Percentiles rank a stretch among this genome's conserved stretches.
phyloP scores from a whole-genome alignment of 371 early-diverging fungal species.

The Mucor ambiguus region DNA sequence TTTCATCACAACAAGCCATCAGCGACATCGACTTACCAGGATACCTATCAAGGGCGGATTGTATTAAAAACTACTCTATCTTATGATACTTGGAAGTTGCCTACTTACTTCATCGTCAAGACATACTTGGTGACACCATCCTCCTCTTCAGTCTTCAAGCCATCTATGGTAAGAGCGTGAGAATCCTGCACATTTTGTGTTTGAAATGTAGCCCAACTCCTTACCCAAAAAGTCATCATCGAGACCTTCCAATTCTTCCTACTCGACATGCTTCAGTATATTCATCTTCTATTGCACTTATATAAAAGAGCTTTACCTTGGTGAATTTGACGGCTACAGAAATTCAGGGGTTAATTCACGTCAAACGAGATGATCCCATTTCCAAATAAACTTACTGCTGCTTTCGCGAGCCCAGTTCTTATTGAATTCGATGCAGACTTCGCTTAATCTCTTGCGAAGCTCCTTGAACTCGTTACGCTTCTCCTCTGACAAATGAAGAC shows the following conservation, averaged over 20 bases:
- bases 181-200: background rate
- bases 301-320: slow-evolving; percentile 29
- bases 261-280: slow-evolving; percentile 13
- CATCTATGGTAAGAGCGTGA: slow-evolving; percentile 22
- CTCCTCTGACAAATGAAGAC: slow-evolving; percentile 66
- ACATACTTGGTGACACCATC: slow-evolving; percentile 67
- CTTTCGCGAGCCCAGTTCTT: slow-evolving; percentile 66
- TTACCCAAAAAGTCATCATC: slow-evolving; percentile 70
- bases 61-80: background rate
- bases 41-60: slow-evolving; percentile 25
- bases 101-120: slow-evolving; percentile 75
- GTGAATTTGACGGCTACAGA: slow-evolving; percentile 45
- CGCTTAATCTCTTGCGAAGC: slow-evolving; percentile 69
- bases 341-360: background rate
- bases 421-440: slow-evolving; percentile 65
- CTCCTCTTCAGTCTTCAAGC: slow-evolving; percentile 52
- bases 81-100: background rate
- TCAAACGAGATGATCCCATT: background rate
- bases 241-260: slow-evolving; percentile 78
- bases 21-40: slow-evolving; percentile 31
- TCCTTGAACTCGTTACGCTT: slow-evolving; percentile 63
- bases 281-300: background rate
- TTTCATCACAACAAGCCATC: background rate
- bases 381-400: slow-evolving; percentile 40
- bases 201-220: background rate